Percentiles rank a stretch among this genome's conserved stretches.
These are phyloP conservation scores for Schrenkiella parvula DNA, from an alignment of 345 rosid species.

Conservation along the genomic window DNA sequence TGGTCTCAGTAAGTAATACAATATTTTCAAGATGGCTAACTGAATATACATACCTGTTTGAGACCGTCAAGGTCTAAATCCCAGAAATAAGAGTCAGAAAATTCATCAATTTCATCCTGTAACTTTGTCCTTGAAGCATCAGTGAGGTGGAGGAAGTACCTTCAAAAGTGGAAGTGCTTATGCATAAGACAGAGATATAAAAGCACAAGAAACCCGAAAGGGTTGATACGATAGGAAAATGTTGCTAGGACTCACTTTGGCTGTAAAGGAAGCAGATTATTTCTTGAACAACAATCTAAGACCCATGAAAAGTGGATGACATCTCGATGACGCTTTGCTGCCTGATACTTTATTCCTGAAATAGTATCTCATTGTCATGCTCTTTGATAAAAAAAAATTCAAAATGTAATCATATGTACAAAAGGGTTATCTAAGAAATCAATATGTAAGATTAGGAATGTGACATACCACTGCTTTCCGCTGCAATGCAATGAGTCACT, in stretches of 20 bases:
- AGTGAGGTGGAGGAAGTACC: slow-evolving; percentile 84
- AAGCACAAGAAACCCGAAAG: slow-evolving; percentile 8
- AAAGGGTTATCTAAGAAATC: neutral
- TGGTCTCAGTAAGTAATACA: neutral
- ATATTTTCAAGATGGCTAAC: slow-evolving; percentile 9
- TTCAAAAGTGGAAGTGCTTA: slow-evolving; percentile 26
- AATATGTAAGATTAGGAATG: slow-evolving; percentile 31
- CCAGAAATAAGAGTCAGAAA: slow-evolving; percentile 76
- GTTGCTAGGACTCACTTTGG: slow-evolving; percentile 57
- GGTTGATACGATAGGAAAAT: neutral
- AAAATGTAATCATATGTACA: neutral
- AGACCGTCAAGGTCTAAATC: slow-evolving; percentile 72
- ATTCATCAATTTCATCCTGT: slow-evolving; percentile 85
- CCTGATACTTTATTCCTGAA: slow-evolving; percentile 85
- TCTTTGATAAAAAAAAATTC: neutral
- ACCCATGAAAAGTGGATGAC: slow-evolving; percentile 86
- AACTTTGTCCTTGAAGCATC: slow-evolving; percentile 65
- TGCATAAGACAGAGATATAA: neutral
- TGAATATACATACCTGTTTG: slow-evolving; percentile 56
- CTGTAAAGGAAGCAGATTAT: slow-evolving; percentile 72
- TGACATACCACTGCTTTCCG: slow-evolving; percentile 78
- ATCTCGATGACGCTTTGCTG: slow-evolving; percentile 78
- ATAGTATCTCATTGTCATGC: slow-evolving; percentile 16
- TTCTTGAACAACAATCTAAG: slow-evolving; percentile 74
- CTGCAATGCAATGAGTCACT: slow-evolving; percentile 90